phyloP scores from a whole-genome alignment of 305 asterid genomes.

The Fraxinus platypoda region DNA sequence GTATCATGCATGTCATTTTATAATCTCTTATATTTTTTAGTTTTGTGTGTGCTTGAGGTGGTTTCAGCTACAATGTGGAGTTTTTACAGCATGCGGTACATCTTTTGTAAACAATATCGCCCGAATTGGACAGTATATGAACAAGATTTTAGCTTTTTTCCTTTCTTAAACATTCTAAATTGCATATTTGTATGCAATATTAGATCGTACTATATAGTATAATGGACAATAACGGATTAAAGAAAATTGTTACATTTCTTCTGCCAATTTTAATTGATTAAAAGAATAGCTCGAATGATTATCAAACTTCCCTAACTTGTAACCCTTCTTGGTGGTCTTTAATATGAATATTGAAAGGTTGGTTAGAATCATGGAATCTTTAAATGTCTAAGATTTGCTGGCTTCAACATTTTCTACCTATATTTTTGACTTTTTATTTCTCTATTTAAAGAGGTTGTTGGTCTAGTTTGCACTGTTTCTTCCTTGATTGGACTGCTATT shows the following conservation, averaged over 20 bases:
- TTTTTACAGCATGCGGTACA: neutral
- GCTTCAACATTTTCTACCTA: slow-evolving; percentile 24
- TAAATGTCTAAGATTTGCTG: neutral
- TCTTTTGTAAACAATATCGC: neutral
- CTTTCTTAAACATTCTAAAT: neutral
- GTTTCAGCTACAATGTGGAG: neutral
- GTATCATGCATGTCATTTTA: slow-evolving; percentile 22
- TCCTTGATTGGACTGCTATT: slow-evolving; percentile 18
- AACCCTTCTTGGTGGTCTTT: neutral
- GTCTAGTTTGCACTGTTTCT: slow-evolving; percentile 28
- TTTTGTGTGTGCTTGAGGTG: neutral
- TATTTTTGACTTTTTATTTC: slow-evolving; percentile 27
- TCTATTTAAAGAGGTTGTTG: slow-evolving; percentile 28
- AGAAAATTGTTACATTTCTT: neutral
- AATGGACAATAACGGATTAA: neutral
- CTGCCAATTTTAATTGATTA: neutral
- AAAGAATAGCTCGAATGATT: neutral
- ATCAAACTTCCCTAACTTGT: neutral
- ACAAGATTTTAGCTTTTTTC: neutral
- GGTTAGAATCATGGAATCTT: slow-evolving; percentile 20
- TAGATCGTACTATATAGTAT: neutral
- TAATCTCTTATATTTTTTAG: neutral
- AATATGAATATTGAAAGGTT: slow-evolving; percentile 4
- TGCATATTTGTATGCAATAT: neutral
- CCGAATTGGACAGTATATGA: neutral